Evolutionary conservation across 2,329 filamentous ascomycete species (phyloP), one percentile per base, ranked within the genome.

Genomic region (Zasmidium citrigriseum): DNA sequence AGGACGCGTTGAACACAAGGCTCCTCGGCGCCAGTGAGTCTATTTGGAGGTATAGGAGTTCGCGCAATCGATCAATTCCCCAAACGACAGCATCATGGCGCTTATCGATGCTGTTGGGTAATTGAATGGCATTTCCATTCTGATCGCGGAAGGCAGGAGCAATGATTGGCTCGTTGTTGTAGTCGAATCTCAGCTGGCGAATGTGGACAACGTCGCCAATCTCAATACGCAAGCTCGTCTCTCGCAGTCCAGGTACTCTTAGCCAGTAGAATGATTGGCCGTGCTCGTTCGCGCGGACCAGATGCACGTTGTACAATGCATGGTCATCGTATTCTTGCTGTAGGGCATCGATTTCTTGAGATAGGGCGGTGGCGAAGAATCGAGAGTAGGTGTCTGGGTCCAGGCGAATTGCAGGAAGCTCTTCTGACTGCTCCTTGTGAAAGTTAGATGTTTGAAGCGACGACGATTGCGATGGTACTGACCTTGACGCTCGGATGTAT

Each of bases 171-270:
- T 62, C 24, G 23, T 65, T 60, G 18, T 27, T 20, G 9, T 18
- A 18, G 50, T 63, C 60, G 23, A 67, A 62, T 4, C 57, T 58
- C 3, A 69, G 46, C 50, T 66, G 67, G 18, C 66, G 62, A 16
- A 68, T 18, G 16, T 59, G 57, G 2, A 69, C 65, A 2, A 64
- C 52, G 45, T 69, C 67, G 9, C 67, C 55, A 21, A 57, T 38
- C 27, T 67, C 66, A n/a, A 68, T 47, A 20, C 57, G 60, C 10
- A 65, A 55, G 54, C 54, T 64, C 4, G 44, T 27, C 56, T 67
- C 65, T 11, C 66, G 62, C 5, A 69, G 58, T n/a, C 66, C 66
- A 20, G 66, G 64, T 2, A 69, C 62, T 22, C 49, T 46, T 5
- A 68, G 59, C 16, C 46, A 46, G 44, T 53, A 64, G 23, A 4